Evolutionary conservation across 257 asterid genomes (phyloP).

Genomic region (Nicotiana knightiana): DNA sequence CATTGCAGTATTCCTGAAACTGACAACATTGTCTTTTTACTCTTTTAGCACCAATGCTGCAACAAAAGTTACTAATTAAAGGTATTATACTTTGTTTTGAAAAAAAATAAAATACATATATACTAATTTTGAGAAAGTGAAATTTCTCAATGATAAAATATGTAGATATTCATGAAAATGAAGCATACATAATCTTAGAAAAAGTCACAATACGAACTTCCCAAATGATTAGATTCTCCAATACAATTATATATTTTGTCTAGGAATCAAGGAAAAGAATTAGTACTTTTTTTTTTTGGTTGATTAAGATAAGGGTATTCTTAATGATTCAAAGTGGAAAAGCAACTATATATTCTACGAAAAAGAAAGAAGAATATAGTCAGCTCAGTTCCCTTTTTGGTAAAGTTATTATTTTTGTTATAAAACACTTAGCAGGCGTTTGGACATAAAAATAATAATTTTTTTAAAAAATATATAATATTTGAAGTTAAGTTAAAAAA

Average conservation of each 20-base stretch:
- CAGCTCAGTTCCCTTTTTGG: not conserved
- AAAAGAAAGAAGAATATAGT: no score
- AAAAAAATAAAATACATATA: no score
- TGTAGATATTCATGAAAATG: no score
- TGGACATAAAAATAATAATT: no score
- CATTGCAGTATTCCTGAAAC: constrained; percentile 65
- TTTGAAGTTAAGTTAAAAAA: no score
- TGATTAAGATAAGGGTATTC: not conserved
- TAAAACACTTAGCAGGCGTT: not conserved
- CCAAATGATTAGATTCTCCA: not conserved
- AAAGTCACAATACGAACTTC: not conserved
- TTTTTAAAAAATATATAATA: no score
- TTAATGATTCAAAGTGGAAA: not conserved
- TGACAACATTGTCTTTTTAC: constrained; percentile 58
- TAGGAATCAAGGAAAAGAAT: not conserved
- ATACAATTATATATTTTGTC: not conserved
- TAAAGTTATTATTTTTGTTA: not conserved
- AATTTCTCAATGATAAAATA: not conserved
- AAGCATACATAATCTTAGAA: not conserved
- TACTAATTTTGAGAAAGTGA: not conserved
- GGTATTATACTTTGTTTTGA: no score
- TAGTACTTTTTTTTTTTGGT: no score
- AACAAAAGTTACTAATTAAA: not conserved
- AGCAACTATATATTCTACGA: not conserved
- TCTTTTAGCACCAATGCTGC: constrained; percentile 80